phyloP scores from a whole-genome alignment of 2,329 filamentous ascomycete genomes.

The Penicillium decumbens region DNA sequence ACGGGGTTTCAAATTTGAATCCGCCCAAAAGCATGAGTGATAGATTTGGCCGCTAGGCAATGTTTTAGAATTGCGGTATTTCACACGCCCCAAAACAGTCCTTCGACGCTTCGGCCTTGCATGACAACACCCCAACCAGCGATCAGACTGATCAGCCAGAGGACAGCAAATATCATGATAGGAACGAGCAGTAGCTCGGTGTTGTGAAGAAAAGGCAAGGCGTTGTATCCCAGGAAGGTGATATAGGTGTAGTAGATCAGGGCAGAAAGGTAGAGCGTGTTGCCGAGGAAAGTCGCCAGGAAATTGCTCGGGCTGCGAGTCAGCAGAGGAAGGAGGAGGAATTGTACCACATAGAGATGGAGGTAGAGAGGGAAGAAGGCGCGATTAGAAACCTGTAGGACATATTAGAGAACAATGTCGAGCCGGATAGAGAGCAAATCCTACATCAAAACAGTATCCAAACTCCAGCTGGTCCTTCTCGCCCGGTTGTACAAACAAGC shows the following conservation, averaged over 20 bases:
- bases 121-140: slow-evolving; percentile 45
- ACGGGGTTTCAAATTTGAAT: background rate
- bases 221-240: slow-evolving; percentile 65
- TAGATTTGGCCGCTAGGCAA: background rate
- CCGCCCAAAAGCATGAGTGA: background rate
- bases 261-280: slow-evolving; percentile 62
- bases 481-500: slow-evolving; percentile 55
- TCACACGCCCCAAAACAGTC: slow-evolving; percentile 44
- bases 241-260: slow-evolving; percentile 64
- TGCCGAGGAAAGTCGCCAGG: slow-evolving; percentile 55
- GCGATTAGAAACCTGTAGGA: slow-evolving; percentile 55
- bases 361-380: slow-evolving; percentile 65
- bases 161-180: slow-evolving; percentile 54
- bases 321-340: slow-evolving; percentile 59
- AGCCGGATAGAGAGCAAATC: slow-evolving; percentile 17
- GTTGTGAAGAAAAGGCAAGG: slow-evolving; percentile 62
- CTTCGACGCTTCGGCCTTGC: slow-evolving; percentile 41
- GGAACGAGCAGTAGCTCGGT: slow-evolving; percentile 62
- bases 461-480: slow-evolving; percentile 61
- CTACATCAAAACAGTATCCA: slow-evolving; percentile 66
- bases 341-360: slow-evolving; percentile 63
- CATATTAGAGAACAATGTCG: background rate
- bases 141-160: slow-evolving; percentile 55
- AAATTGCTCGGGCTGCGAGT: slow-evolving; percentile 41
- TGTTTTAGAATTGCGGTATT: background rate